phyloP scores from a whole-genome alignment of 2,329 filamentous ascomycete species.

The Exophiala xenobiotica region DNA sequence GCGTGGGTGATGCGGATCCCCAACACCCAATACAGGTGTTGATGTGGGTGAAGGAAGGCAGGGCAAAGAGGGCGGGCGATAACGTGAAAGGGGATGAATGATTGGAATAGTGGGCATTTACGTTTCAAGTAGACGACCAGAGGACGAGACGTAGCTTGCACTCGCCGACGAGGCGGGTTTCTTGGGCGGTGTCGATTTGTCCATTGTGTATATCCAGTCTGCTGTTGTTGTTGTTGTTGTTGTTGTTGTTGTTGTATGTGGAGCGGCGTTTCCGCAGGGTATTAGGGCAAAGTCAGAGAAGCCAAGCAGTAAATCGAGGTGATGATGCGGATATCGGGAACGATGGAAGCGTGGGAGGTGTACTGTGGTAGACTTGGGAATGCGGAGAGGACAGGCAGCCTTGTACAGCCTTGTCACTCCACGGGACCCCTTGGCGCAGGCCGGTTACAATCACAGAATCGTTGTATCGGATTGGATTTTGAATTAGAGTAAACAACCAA shows the following conservation, averaged over 20 bases:
- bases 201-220: constrained; percentile 1
- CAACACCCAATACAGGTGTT: no score
- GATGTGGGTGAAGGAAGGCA: no score
- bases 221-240: no score
- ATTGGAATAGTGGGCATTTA: constrained; percentile 6
- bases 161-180: constrained; percentile 6
- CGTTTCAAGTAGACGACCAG: constrained; percentile 27
- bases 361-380: background rate
- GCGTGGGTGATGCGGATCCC: no score
- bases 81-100: background rate
- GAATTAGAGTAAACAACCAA: no score
- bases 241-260: no score
- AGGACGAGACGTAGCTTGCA: constrained; percentile 25
- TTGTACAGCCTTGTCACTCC: background rate
- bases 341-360: background rate
- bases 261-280: no score
- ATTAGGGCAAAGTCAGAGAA: no score
- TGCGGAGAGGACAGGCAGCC: background rate
- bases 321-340: background rate
- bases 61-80: background rate
- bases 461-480: no score
- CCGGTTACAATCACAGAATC: no score
- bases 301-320: background rate
- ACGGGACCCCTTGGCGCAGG: no score
- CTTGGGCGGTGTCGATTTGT: constrained; percentile 4